Base-by-base conservation (phyloP, 257 asterid genomes). In the Capsicum pubescens region DNA sequence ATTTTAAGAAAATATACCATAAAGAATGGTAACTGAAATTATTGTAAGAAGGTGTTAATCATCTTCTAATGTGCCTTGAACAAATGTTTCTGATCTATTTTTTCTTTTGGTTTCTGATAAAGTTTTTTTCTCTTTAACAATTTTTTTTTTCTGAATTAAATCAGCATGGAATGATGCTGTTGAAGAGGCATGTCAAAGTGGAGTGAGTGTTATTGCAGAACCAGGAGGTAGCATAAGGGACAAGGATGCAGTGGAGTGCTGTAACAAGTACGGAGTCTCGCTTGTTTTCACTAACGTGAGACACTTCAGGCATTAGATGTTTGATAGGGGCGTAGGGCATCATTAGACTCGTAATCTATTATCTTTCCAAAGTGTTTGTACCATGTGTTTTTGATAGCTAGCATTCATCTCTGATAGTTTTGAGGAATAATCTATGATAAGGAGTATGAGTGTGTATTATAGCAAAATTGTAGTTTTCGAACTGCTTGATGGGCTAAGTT, bases 141-240 rank as follows among this genome's bases (percentile, higher is more conserved):
- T 7, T 13, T n/a, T 70, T 7, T 17, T 15, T 5, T 57, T 9
- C 26, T 85, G 58, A 71, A 71, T 63, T 84, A 32, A 60, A 58
- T 89, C 91, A 95, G 99, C 99, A 1, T 95, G 99, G 99, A 91
- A 91, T 26, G 99, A 95, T 87, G 95, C 99, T 16, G 99, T 95
- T 67, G 99, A 95, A 90, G 99, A 95, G 91, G 98, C 98, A 36
- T 95, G 99, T 81, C 87, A 92, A 87, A 93, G 95, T 66, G 99
- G 98, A 64, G 72, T 94, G 7, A 77, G 92, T 44, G 89, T 94
- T 21, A 93, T 95, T 81, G 97, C 97, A 6, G 99, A 95, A 85
- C 99, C 99, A 0, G 98, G 99, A 26, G 99, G 99, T 2, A 92
- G 97, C 88, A 94, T 92, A 61, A 91, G 97, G 89, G 99, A 95